Evolutionary conservation across 164 flowering plant genomes (phyloP).

Genomic region (Liriodendron chinense): DNA sequence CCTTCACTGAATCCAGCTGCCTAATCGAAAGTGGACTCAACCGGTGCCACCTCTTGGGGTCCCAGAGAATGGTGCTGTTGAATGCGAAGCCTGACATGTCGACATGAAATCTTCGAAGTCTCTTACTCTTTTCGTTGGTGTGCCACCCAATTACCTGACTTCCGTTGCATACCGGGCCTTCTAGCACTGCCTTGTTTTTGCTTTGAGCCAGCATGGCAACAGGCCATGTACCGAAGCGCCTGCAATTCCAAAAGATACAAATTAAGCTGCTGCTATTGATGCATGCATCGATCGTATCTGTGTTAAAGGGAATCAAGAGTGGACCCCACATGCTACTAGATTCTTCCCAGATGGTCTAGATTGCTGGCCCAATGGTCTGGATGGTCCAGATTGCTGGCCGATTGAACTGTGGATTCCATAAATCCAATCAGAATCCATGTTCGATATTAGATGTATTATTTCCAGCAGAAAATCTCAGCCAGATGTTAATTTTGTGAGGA

Average conservation of each 20-base stretch:
- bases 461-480: not conserved
- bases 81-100: constrained; percentile 99
- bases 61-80: constrained; percentile 95
- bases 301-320: not conserved
- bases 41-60: constrained; percentile 81
- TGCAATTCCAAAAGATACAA: constrained; percentile 20
- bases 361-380: not conserved
- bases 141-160: constrained; percentile 95
- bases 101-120: constrained; percentile 87
- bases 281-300: not conserved
- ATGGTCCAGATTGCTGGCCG: not conserved
- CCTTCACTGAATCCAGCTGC: constrained; percentile 84
- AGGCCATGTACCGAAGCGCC: constrained; percentile 97
- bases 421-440: not conserved
- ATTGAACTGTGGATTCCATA: not conserved
- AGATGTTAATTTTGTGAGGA: not conserved
- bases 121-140: constrained; percentile 93
- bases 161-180: constrained; percentile 96
- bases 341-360: not conserved
- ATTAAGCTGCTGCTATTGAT: not conserved
- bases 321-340: not conserved
- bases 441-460: not conserved
- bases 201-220: constrained; percentile 93
- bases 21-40: constrained; percentile 54
- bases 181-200: constrained; percentile 79